Base-by-base conservation (phyloP, 2,329 filamentous ascomycete species). In the Monosporascus sp. region DNA sequence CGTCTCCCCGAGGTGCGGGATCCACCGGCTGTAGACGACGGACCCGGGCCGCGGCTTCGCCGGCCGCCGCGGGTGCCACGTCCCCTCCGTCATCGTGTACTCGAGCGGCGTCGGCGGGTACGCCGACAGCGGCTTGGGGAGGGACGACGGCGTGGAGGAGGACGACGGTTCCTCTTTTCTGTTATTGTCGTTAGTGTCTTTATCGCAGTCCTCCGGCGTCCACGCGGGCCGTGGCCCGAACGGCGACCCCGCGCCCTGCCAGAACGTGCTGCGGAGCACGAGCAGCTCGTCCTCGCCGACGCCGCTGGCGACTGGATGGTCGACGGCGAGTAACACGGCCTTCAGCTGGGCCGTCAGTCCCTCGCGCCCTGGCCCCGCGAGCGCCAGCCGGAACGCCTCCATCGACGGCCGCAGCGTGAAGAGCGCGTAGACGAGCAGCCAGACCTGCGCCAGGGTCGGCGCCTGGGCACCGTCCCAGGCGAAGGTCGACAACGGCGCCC, bases 21-120 rank as follows among this genome's bases (percentile, higher is more conserved):
- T 85, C 74, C 85, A 92, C 52, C 89, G 83, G 65, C 86, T 90
- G 74, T 93, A 93, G 60, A 89, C 79, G 55, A 87, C 78, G 1
- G 84, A 80, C 3, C 87, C 86, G 0, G 86, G 85, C 2, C 75
- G 72, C 5, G 89, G 88, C 72, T 93, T 92, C 36, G 83, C 78
- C 1, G 84, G 83, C 8, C 89, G 84, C 7, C 86, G 76, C 3
- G 88, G 88, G 69, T 92, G 88, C 69, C 81, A 84, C 11, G 61
- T 61, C 49, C 68, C 66, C 53, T 56, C 63, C 8, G 74, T 74
- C 62, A 75, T 69, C 48, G 72, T 75, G 64, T 80, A 73, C 52
- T 75, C 72, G 25, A 77, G 69, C 4, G 79, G 75, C 5, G 76
- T 73, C 18, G 75, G 60, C n/a, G 78, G 79, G 61, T 76, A 78